phyloP scores from a whole-genome alignment of 805 yeast genomes.

The Metschnikowia dekortorum region DNA sequence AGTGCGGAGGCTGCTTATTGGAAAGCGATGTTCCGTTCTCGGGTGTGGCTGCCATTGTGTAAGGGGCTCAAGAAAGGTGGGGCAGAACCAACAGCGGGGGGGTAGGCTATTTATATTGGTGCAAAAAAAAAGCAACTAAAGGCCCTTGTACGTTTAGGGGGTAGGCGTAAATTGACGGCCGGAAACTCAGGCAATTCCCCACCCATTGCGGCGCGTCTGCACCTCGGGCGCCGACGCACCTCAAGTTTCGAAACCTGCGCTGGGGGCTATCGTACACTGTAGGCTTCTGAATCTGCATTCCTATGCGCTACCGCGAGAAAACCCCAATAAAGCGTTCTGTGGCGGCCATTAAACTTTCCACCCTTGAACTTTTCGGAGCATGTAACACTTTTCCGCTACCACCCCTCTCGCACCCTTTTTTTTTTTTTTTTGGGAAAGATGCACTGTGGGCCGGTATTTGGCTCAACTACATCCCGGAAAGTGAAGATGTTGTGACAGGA shows the following conservation, averaged over 20 bases:
- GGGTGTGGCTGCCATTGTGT: not conserved
- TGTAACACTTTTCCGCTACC: too few relatives aligned
- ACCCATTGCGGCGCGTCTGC: constrained; percentile 1
- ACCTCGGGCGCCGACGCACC: constrained; percentile 1
- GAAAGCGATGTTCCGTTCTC: not conserved
- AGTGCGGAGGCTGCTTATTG: constrained; percentile 23
- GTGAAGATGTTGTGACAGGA: too few relatives aligned
- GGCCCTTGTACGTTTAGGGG: not conserved
- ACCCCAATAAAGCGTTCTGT: not conserved
- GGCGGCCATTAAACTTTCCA: not conserved
- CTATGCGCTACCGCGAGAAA: not conserved
- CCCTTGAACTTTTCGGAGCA: not conserved
- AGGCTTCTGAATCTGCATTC: not conserved
- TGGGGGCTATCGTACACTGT: not conserved
- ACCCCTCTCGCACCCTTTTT: not conserved
- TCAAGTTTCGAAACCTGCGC: constrained; percentile 1
- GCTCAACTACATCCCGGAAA: too few relatives aligned
- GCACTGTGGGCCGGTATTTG: too few relatives aligned
- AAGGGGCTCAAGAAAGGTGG: not conserved
- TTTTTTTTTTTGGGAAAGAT: not conserved
- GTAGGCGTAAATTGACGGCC: not conserved
- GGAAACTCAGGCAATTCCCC: constrained; percentile 1
- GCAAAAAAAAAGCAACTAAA: not conserved
- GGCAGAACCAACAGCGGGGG: not conserved
- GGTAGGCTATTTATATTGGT: not conserved